Evolutionary conservation across 441 rosid genomes (phyloP), one percentile per base, ranked within the genome.

Genomic region (Euphorbia celastroides): DNA sequence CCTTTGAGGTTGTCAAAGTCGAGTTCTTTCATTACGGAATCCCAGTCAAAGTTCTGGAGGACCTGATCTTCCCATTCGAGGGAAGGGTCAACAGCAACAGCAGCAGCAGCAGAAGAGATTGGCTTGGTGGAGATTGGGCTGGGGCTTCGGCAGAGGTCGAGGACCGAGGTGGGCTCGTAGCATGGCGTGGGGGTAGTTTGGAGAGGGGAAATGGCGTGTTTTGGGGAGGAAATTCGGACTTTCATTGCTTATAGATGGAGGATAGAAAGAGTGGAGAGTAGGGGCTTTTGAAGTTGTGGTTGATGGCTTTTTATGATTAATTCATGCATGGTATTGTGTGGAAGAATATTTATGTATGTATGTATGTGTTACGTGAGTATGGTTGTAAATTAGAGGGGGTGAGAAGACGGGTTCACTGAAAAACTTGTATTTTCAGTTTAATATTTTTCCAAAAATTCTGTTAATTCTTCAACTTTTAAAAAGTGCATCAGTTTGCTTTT

Each of bases 101-200:
- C 70, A 41, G 78, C 59, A 42, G 74, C 79, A 11, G 74, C 5
- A 5, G 70, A 38, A 22, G 73, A 19, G 10, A 67, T 67, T 0
- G 80, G 75, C 51, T 75, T 83, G 13, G 75, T 76, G 5, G 56
- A 11, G 9, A 50, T 75, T 0, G 91, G 91, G 52, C 91, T 81
- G 0, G 81, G 80, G 58, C 85, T 86, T 5, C 85, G 72, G 62
- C 82, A 79, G 61, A 82, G 75, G 44, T 87, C 96, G n/a, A 89
- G 96, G 67, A 89, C 98, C 0, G 96, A 88, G 52, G 92, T 89
- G 63, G 96, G 96, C 57, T 92, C 95, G 78, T 86, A 74, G 77
- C 73, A 72, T 19, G 51, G 59, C 6, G 71, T 62, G 41, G 64
- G 25, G 28, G 14, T 58, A 13, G 23, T 64, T 16, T 48, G 57